Base-by-base conservation (phyloP, 2,329 filamentous ascomycete genomes). In the Aquanectria penicillioides region DNA sequence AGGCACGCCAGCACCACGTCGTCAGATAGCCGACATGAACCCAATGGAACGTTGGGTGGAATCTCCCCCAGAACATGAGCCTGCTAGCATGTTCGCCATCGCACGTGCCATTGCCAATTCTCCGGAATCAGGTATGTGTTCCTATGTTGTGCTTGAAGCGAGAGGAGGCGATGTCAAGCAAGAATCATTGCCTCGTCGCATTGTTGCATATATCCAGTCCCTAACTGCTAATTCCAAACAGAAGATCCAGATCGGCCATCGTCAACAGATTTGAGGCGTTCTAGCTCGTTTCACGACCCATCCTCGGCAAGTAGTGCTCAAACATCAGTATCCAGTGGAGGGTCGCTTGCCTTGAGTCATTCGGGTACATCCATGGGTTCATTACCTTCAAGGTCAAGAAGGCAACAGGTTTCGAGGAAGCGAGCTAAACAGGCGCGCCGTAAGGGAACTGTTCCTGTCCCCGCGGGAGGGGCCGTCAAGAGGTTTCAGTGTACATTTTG, bases 401-500 rank as follows among this genome's bases (percentile, higher is more conserved):
- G 36, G 12, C 40, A 46, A 28, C 29, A 59, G 20, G 23, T 3
- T 11, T 37, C 48, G 15, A 59, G 56, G 37, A 55, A 50, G 41
- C 26, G 48, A 38, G 50, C 36, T 5, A 40, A 51, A 13, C 49
- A 46, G 18, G 44, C 43, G 17, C 25, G 43, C 2, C 34, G 43
- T 17, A 20, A 34, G 22, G 13, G 37, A 15, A 22, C 34, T 23
- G 13, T 46, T 22, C 9, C 28, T 25, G 25, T 15, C n/a, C n/a
- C n/a, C n/a, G n/a, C n/a, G 15, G 13, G 17, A 18, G 12, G 4
- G 7, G 12, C 33, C 4, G 12, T 28, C n/a, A 63, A 59, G 25
- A 63, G 56, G 9, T 75, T 70, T 47, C 77, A 80, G 52, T 80
- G 78, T 57, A 80, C 78, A 13, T 80, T 80, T 60, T 80, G 78